Evolutionary conservation across 495 filamentous ascomycete genomes (phyloP).

Genomic region (Podospora conica): DNA sequence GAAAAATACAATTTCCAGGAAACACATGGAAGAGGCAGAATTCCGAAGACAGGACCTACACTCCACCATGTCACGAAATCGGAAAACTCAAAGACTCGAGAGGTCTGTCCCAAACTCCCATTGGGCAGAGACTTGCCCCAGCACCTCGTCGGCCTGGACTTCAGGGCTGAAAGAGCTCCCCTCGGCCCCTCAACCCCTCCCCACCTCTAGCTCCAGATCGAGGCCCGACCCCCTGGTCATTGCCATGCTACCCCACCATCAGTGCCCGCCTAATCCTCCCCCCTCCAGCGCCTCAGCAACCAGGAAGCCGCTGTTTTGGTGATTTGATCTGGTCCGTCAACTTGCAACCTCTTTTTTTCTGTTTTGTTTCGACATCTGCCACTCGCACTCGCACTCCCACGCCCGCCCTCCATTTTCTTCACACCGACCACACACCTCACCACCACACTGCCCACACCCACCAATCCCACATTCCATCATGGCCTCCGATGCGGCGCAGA

Average conservation of each 20-base stretch:
- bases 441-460: conserved; percentile 3
- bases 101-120: background rate
- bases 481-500: conserved; percentile 64
- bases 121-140: no score
- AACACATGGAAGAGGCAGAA: no score
- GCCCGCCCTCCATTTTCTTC: conserved; percentile 17
- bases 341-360: background rate
- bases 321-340: background rate
- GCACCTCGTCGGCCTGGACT: no score
- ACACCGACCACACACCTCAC: background rate
- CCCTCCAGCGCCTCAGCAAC: background rate
- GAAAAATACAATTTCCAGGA: no score
- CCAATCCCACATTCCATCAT: conserved; percentile 43
- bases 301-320: background rate
- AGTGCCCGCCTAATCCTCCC: background rate
- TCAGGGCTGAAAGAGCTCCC: background rate
- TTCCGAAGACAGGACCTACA: no score
- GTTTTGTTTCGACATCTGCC: background rate
- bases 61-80: background rate
- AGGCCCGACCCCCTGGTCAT: no score
- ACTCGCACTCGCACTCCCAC: conserved; percentile 3
- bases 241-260: background rate
- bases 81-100: background rate
- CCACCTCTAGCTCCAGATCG: background rate
- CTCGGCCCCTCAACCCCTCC: background rate